Percentiles rank a stretch among this genome's conserved stretches.
These are phyloP conservation scores for Phytophthora citricola DNA, from an alignment of 352 stramenopile genomes.

Conservation along the genomic window DNA sequence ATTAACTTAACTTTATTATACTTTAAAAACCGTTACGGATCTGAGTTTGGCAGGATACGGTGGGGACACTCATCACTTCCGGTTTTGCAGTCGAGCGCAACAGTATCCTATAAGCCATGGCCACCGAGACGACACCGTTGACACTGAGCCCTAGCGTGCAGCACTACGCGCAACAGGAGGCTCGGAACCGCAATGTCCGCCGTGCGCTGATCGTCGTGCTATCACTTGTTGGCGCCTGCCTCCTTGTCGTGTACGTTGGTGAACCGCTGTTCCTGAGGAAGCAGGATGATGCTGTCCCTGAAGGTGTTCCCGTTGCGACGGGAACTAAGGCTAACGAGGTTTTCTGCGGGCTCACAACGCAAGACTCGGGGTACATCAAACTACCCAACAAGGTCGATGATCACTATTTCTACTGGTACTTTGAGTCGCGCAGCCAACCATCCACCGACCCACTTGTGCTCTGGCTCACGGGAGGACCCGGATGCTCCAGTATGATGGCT, in stretches of 20 bases:
- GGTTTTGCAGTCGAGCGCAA: slow-evolving; percentile 12
- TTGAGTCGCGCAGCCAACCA: slow-evolving; percentile 57
- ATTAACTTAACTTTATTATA: slow-evolving; percentile 9
- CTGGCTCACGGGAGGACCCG: slow-evolving; percentile 69
- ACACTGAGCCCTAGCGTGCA: slow-evolving; percentile 21
- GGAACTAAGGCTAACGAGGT: slow-evolving; percentile 18
- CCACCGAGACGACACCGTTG: slow-evolving; percentile 35
- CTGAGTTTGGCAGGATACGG: slow-evolving; percentile 5
- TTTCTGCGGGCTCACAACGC: slow-evolving; percentile 64
- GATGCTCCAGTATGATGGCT: slow-evolving; percentile 68
- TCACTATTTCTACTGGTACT: slow-evolving; percentile 84
- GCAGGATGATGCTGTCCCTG: background rate
- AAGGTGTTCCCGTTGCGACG: slow-evolving; percentile 17
- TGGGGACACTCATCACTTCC: slow-evolving; percentile 28
- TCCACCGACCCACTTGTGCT: slow-evolving; percentile 62
- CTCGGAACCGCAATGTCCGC: slow-evolving; percentile 31
- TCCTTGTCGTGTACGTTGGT: slow-evolving; percentile 25
- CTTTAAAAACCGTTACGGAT: slow-evolving; percentile 24
- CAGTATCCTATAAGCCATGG: slow-evolving; percentile 12
- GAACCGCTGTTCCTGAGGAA: slow-evolving; percentile 24
- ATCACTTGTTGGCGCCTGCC: slow-evolving; percentile 25
- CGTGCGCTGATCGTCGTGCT: slow-evolving; percentile 24
- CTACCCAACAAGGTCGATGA: slow-evolving; percentile 73
- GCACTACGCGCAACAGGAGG: slow-evolving; percentile 28
- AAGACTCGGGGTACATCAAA: slow-evolving; percentile 65